A percentile compares a stretch with the other conserved stretches of the same genome.
Conservation (phyloP, 108 stramenopile species). For the Nitzschia sp. region DNA sequence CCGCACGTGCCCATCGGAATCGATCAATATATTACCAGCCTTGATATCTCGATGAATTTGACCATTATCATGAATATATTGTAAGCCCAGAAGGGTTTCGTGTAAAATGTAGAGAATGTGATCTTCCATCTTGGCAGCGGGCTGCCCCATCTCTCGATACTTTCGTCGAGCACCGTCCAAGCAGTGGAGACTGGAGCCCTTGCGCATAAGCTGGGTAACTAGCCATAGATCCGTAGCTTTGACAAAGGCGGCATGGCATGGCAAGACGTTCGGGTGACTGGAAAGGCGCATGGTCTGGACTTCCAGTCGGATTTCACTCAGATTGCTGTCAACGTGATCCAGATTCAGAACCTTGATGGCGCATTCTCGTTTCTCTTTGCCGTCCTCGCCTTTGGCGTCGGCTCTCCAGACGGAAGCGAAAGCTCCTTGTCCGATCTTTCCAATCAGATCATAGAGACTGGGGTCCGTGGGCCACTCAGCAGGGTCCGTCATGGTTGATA, state of each 20-base stretch:
- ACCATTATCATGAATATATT: constrained; percentile 95
- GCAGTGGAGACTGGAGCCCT: constrained; percentile 85
- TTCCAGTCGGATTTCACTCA: constrained; percentile 90
- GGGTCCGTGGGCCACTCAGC: constrained; percentile 71
- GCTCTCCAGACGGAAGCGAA: constrained; percentile 95
- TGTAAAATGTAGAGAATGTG: constrained; percentile 90
- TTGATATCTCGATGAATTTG: constrained; percentile 97
- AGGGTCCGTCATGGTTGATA: constrained; percentile 3
- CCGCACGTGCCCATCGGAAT: constrained; percentile 72
- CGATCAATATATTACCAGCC: constrained; percentile 86
- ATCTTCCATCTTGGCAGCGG: constrained; percentile 47
- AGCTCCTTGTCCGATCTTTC: constrained; percentile 92
- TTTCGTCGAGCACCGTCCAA: constrained; percentile 61
- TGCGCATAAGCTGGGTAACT: constrained; percentile 92
- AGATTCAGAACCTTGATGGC: constrained; percentile 94
- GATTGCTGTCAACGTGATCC: constrained; percentile 87
- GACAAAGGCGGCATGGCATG: constrained; percentile 92
- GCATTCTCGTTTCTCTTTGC: constrained; percentile 35
- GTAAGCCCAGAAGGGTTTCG: constrained; percentile 86
- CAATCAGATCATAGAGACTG: constrained; percentile 51
- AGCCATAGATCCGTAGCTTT: constrained; percentile 89
- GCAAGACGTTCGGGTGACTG: constrained; percentile 87
- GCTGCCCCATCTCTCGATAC: constrained; percentile 1
- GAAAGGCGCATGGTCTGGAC: constrained; percentile 93
- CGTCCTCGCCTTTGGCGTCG: background rate